Evolutionary conservation across 129 eudicot genomes (phyloP), one percentile per base, ranked within the genome.

Genomic region (Artemisia tridentata): DNA sequence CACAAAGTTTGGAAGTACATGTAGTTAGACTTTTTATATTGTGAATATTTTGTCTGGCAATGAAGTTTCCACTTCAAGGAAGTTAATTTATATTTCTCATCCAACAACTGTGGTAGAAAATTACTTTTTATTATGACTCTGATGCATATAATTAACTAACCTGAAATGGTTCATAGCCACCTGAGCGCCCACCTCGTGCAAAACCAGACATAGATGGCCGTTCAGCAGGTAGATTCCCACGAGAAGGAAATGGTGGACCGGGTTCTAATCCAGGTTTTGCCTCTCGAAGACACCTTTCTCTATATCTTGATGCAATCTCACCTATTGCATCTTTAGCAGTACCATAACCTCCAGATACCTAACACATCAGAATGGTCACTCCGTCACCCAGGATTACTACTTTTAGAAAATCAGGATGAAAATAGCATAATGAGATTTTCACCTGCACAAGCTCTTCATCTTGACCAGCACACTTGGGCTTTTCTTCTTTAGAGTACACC

Each of bases 381-480:
- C 45, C 45, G 11, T 38, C 45, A 38, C 6, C 62, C 17, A 70
- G 43, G 27, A 20, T 20, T 3, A 27, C 34, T 43, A 56, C 45
- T 7, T 71, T 31, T 23, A 46, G 67, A 52, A 68, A 52, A 4
- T 14, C 65, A 10, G 43, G 3, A 50, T 1, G 9, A 63, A 11
- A 25, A 12, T 5, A 71, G 45, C 11, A 38, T 38, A 38, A 38
- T 38, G 45, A 38, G 45, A 8, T 38, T 38, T 38, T 79, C 59
- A 90, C 97, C 91, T 87, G 95, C 67, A 90, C 97, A 77, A 90
- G 97, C 83, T 90, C 97, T 77, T 90, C 97, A 73, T 87, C 95
- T 67, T 78, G 83, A 27, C 86, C 85, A 63, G 95, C 95, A 75
- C 87, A 87, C 54, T 79, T 82, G 17, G 91, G 89, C 50, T 85